Evolutionary conservation across 805 yeast species (phyloP).

Genomic region (Schwanniomyces yamadae): DNA sequence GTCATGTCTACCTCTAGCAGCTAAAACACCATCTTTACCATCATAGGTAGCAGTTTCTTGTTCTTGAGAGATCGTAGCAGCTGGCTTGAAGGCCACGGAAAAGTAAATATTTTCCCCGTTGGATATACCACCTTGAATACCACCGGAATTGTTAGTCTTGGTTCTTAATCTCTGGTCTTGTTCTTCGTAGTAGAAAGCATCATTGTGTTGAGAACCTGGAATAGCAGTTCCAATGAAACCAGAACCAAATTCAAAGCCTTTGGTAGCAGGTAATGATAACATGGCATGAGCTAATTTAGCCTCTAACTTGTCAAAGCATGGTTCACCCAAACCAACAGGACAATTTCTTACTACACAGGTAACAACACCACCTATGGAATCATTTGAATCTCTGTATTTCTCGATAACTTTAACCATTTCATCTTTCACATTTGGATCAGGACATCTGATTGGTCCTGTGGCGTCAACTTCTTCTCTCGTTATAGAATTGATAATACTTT

Average conservation of each 20-base stretch:
- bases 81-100: slow-evolving; percentile 95
- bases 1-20: slow-evolving; percentile 97
- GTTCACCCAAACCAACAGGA: slow-evolving; percentile 97
- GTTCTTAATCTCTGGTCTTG: slow-evolving; percentile 71
- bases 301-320: slow-evolving; percentile 94
- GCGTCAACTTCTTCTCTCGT: slow-evolving; percentile 88
- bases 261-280: slow-evolving; percentile 96
- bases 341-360: slow-evolving; percentile 94
- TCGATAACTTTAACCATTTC: slow-evolving; percentile 87
- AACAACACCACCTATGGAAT: slow-evolving; percentile 96
- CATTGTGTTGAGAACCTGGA: slow-evolving; percentile 94
- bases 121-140: slow-evolving; percentile 96
- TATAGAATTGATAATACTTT: slow-evolving; percentile 64
- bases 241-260: slow-evolving; percentile 97
- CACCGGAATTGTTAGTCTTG: slow-evolving; percentile 89
- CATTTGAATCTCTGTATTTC: slow-evolving; percentile 78
- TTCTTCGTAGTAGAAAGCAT: slow-evolving; percentile 68
- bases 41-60: slow-evolving; percentile 87
- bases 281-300: slow-evolving; percentile 96
- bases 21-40: slow-evolving; percentile 82
- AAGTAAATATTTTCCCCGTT: slow-evolving; percentile 96
- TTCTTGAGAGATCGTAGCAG: slow-evolving; percentile 94
- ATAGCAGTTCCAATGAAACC: slow-evolving; percentile 88
- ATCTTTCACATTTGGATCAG: slow-evolving; percentile 67
- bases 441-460: slow-evolving; percentile 91